phyloP scores from a whole-genome alignment of 768 basidiomycete species.

The Pisolithus albus region DNA sequence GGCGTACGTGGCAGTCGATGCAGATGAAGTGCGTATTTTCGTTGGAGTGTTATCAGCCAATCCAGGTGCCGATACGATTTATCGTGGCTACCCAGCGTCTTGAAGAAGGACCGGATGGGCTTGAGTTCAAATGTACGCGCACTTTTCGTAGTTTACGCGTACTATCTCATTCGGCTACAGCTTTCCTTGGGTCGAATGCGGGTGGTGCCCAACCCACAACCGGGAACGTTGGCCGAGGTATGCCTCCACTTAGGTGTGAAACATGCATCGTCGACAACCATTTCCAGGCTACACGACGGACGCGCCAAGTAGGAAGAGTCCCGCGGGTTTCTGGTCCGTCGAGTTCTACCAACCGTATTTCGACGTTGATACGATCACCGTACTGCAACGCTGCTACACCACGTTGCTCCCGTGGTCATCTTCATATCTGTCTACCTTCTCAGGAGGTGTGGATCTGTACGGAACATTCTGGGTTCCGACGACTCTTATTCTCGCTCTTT shows the following conservation, averaged over 20 bases:
- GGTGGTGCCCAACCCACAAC: conserved; percentile 18
- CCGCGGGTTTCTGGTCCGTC: conserved; percentile 66
- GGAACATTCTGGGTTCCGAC: conserved; percentile 98
- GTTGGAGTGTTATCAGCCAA: background rate
- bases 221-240: conserved; percentile 46
- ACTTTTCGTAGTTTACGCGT: background rate
- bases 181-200: conserved; percentile 48
- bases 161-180: conserved; percentile 25
- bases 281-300: conserved; percentile 60
- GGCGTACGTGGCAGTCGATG: conserved; percentile 69
- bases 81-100: conserved; percentile 33
- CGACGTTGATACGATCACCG: conserved; percentile 78
- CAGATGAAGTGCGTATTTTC: conserved; percentile 52
- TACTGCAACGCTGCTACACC: conserved; percentile 67
- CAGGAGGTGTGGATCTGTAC: conserved; percentile 55
- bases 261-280: background rate
- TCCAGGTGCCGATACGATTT: background rate
- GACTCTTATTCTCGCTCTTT: conserved; percentile 88
- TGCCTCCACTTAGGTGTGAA: conserved; percentile 9
- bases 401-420: conserved; percentile 71
- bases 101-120: conserved; percentile 61
- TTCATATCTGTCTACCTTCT: conserved; percentile 56
- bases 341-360: conserved; percentile 88
- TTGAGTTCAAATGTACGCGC: conserved; percentile 64
- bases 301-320: conserved; percentile 36